Evolutionary conservation across 1,284 basidiomycete genomes (phyloP), one percentile per base, ranked within the genome.

Genomic region (Ustilago shanxiensis): DNA sequence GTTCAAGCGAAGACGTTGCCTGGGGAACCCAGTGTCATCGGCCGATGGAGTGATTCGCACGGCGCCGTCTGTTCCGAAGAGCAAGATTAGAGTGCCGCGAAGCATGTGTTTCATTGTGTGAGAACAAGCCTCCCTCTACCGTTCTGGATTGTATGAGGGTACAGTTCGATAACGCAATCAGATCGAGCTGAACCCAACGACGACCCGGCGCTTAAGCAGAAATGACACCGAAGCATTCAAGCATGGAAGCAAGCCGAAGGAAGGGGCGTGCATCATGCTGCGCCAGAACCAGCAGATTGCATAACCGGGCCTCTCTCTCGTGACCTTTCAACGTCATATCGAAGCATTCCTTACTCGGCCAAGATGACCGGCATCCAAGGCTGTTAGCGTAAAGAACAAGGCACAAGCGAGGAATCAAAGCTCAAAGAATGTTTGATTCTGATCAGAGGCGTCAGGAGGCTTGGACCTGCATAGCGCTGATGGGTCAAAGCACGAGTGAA

Each of bases 51-150:
- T n/a, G 22, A 35, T 55, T 37, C 35, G 13, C 11, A 55, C 53
- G 37, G 53, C 29, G 53, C 53, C 26, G 16, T 28, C 9, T 37
- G 29, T 18, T 55, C 24, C 49, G 28, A 37, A 37, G 9, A 37
- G 18, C 35, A 54, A 62, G 39, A 31, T 62, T 55, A 29, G 52
- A 62, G 55, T 20, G 26, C 60, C 60, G 60, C 60, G 22, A 47
- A 62, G 31, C 41, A 33, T 50, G 28, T 62, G 60, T 62, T 33
- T 62, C 60, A 62, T 20, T 24, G 10, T 50, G 57, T 50, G 45
- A 33, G 47, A 50, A 59, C n/a, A 33, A 11, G 31, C 31, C 31
- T 33, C 11, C 6, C 11, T 11, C 5, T 33, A 33, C 31, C n/a
- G n/a, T n/a, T n/a, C n/a, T n/a, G n/a, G n/a, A n/a, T n/a, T n/a